Evolutionary conservation across 1,139 yeast genomes (phyloP), one percentile per base, ranked within the genome.

Genomic region (Candida buenavistaensis): DNA sequence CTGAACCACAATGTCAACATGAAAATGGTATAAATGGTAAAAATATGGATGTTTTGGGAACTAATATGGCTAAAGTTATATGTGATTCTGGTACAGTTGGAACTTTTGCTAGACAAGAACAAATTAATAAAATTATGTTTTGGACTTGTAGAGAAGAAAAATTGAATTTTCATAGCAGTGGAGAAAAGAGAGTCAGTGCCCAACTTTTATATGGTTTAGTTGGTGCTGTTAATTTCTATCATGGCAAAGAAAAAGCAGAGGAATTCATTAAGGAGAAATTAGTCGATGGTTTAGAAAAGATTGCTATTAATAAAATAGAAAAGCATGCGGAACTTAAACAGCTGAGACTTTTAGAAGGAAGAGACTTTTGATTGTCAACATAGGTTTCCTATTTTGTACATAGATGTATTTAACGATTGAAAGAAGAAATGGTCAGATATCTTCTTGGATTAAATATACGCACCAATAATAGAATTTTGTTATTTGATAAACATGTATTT

Each of bases 171-270:
- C 72, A 72, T 38, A 54, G 54, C 36, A 66, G 70, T 44, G 88
- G 87, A 27, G 83, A 80, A 50, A 43, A 56, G 46, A 58, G 50
- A 39, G 82, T 87, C 4, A 75, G 75, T 44, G 81, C 92, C 2
- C 82, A 85, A 46, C 76, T 85, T 52, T 59, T 87, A 36, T 75
- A 77, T 50, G 90, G 96, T 6, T 61, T 89, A 39, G 68, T 89
- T 22, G 97, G 97, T 12, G 96, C 94, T 2, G 75, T 90, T 32
- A 68, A 84, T 30, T 64, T 82, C 39, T 71, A 75, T 31, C 82
- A 83, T 48, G 97, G 97, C 7, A 73, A 77, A 48, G 47, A 41
- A 2, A 68, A 58, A 13, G 82, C 87, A 9, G 80, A 75, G 45
- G 58, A 66, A 43, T 82, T 80, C 47, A 72, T 83, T 37, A 57